phyloP scores from a whole-genome alignment of 202 grass and related monocot species.

The Tripidium arundinaceum region DNA sequence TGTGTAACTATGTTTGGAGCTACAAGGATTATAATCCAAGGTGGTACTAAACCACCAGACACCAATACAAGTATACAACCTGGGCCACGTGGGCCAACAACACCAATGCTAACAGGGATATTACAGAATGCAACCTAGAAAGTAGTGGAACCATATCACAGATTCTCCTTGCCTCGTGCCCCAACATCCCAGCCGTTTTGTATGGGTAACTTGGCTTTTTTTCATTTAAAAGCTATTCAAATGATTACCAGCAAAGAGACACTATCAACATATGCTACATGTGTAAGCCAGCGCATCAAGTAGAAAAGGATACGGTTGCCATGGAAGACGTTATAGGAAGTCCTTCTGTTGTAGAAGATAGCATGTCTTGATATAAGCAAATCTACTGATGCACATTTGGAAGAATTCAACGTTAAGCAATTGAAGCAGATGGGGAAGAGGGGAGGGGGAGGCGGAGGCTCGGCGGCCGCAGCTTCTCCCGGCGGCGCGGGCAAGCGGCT shows the following conservation, averaged over 20 bases:
- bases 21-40: neutral
- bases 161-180: neutral
- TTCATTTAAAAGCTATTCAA: neutral
- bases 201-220: neutral
- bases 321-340: slow-evolving; percentile 46
- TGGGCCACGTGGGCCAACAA: neutral
- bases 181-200: neutral
- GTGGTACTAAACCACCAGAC: neutral
- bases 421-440: slow-evolving; percentile 34
- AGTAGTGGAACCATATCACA: neutral
- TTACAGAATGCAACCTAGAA: neutral
- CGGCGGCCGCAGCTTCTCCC: no score
- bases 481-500: no score
- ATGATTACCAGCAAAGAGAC: neutral
- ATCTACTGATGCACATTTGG: slow-evolving; percentile 34
- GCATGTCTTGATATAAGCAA: slow-evolving; percentile 42
- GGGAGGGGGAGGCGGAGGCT: no score
- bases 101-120: neutral
- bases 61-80: neutral
- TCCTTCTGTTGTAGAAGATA: slow-evolving; percentile 53
- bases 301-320: slow-evolving; percentile 54
- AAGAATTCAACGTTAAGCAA: slow-evolving; percentile 45
- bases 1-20: no score
- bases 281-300: neutral
- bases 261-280: neutral